phyloP scores from a whole-genome alignment of 1,139 yeast species.

The Candida sanyaensis region DNA sequence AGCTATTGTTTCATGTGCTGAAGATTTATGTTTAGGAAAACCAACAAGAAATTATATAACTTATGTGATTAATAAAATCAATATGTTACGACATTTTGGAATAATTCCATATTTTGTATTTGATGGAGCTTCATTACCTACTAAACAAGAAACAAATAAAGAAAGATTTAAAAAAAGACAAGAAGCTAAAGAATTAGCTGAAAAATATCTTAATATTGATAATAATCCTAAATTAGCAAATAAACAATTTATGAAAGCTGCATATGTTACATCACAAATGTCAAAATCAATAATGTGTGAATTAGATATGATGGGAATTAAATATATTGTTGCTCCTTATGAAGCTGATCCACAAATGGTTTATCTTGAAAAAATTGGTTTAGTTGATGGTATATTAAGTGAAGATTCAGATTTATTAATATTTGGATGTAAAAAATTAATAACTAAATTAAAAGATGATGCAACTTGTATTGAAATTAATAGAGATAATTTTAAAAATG shows the following conservation, averaged over 20 bases:
- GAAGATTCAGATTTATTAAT: conserved; percentile 93
- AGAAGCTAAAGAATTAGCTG: conserved; percentile 60
- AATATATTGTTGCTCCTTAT: conserved; percentile 92
- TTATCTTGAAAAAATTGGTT: conserved; percentile 71
- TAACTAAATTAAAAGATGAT: conserved; percentile 79
- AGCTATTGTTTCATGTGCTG: conserved; percentile 81
- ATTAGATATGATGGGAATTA: conserved; percentile 58
- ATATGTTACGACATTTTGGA: conserved; percentile 66
- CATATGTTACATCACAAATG: conserved; percentile 89
- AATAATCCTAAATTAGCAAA: conserved; percentile 61
- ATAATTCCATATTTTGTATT: conserved; percentile 88
- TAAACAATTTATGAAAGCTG: conserved; percentile 73
- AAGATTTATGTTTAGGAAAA: conserved; percentile 70
- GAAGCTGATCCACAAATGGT: conserved; percentile 99
- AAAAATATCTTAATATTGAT: conserved; percentile 50
- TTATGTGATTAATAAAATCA: conserved; percentile 61
- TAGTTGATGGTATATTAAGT: conserved; percentile 83
- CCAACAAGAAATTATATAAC: conserved; percentile 70
- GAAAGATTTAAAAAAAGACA: conserved; percentile 60
- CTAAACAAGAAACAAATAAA: conserved; percentile 73
- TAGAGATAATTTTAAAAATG: conserved; percentile 50
- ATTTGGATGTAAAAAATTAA: conserved; percentile 76
- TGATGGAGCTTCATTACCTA: conserved; percentile 87
- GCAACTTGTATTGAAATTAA: conserved; percentile 76
- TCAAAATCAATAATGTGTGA: conserved; percentile 82